These are phyloP conservation scores for Alternaria postmessia DNA, from an alignment of 2,329 filamentous ascomycete genomes.

Conservation along the genomic window DNA sequence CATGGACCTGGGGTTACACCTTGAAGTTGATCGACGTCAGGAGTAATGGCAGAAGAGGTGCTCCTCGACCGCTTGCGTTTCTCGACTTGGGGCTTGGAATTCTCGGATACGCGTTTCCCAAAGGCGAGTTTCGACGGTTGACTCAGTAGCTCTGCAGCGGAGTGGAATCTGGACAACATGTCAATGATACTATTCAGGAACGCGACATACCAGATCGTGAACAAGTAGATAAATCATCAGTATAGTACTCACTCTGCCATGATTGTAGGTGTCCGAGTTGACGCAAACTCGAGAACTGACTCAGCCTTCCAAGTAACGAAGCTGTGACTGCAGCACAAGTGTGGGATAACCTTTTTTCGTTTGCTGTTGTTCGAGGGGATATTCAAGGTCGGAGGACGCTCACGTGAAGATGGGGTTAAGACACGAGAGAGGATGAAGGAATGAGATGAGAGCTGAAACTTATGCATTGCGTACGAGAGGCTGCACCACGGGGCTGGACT, in stretches of 20 bases:
- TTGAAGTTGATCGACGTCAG: background rate
- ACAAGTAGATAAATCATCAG: background rate
- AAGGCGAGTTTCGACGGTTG: conserved; percentile 10
- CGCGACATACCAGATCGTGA: background rate
- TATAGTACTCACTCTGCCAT: background rate
- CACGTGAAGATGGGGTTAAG: background rate
- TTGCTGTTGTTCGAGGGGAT: background rate
- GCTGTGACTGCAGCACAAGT: background rate
- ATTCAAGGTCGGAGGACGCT: background rate
- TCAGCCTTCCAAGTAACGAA: background rate
- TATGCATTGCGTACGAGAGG: background rate
- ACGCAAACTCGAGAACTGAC: background rate
- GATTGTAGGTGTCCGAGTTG: background rate
- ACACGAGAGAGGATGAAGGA: background rate
- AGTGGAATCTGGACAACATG: conserved; percentile 3
- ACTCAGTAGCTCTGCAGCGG: conserved; percentile 13
- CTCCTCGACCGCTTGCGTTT: background rate
- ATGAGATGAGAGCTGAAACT: background rate
- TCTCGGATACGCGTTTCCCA: conserved; percentile 3
- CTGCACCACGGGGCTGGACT: background rate
- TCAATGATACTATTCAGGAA: background rate
- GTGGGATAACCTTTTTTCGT: background rate
- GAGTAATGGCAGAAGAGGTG: background rate
- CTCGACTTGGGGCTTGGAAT: background rate
- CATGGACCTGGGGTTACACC: background rate